Conservation (phyloP, 192 early-diverging fungal genomes). For the Coemansia sp. region DNA sequence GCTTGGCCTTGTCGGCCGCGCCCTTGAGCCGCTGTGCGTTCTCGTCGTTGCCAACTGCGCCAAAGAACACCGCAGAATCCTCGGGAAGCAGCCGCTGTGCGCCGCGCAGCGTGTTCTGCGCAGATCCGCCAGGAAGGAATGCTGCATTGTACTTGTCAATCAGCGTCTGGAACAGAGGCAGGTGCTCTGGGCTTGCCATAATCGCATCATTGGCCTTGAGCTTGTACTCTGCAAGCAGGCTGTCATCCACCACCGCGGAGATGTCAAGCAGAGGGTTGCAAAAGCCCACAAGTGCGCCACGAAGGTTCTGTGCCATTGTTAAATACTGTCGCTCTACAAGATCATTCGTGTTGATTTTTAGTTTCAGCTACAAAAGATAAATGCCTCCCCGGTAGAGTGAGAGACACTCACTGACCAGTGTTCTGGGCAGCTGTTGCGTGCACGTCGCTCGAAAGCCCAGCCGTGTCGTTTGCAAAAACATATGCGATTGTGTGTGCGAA, state of each 20-base stretch:
- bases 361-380: not conserved
- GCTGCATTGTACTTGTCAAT: conserved; percentile 67
- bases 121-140: conserved; percentile 95
- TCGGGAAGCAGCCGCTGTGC: conserved; percentile 87
- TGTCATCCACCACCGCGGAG: conserved; percentile 73
- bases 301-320: conserved; percentile 43
- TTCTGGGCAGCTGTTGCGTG: not conserved
- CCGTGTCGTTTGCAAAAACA: not conserved
- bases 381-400: not conserved
- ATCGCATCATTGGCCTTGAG: conserved; percentile 96
- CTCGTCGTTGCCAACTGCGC: conserved; percentile 87
- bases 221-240: conserved; percentile 79
- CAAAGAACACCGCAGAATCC: conserved; percentile 88
- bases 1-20: conserved; percentile 80
- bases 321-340: not conserved
- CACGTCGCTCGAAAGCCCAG: not conserved
- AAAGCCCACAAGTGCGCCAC: conserved; percentile 79
- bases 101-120: conserved; percentile 93
- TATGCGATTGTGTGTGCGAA: not conserved
- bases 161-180: conserved; percentile 81
- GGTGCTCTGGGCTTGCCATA: conserved; percentile 86
- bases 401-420: conserved; percentile 14
- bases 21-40: conserved; percentile 71
- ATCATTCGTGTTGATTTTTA: not conserved
- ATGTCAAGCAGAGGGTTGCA: conserved; percentile 99